Evolutionary conservation across 1,139 yeast species (phyloP), one percentile per base, ranked within the genome.

Genomic region (Taiozyma onychis): DNA sequence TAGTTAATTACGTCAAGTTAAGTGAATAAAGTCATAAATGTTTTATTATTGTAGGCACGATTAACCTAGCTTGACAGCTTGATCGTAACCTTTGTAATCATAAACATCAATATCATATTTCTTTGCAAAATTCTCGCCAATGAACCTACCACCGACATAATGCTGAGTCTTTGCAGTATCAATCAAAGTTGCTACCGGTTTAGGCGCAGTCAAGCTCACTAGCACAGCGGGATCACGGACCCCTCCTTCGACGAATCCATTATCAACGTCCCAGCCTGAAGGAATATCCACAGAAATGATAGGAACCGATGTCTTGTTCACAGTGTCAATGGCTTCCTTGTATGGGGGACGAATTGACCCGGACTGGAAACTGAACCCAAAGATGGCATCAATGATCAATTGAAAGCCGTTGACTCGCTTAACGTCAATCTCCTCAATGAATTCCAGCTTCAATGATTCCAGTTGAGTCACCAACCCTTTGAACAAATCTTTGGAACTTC

Each of bases 221-320:
- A 93, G 72, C 58, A 82, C 81, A 6, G 76, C 68, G 0, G 99
- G 96, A 10, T 66, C 66, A 30, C 74, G 62, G 18, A 69, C 61
- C 5, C 78, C 75, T 30, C 75, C 77, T 1, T 67, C 64, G 0
- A 66, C 60, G 0, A 95, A 96, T 0, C 99, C 99, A 5, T 75
- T 63, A 62, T 93, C 96, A 6, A 93, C 98, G 64, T 90, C 95
- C 99, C 99, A 93, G 0, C 97, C 96, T 0, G 96, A 86, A 0
- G 99, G 99, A 42, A 91, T 82, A 64, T 93, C 99, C 1, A 93
- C 88, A 0, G 96, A 81, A 0, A 88, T 80, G 3, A 91, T 78
- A 0, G 89, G 90, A 0, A 67, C 59, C 10, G 73, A 65, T 6
- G 58, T 49, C 4, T 69, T 59, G 27, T 74, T 66, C 60, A 91